Evolutionary conservation across 1,139 yeast species (phyloP), one percentile per base, ranked within the genome.

Genomic region (Lodderomyces orthopsilosis): DNA sequence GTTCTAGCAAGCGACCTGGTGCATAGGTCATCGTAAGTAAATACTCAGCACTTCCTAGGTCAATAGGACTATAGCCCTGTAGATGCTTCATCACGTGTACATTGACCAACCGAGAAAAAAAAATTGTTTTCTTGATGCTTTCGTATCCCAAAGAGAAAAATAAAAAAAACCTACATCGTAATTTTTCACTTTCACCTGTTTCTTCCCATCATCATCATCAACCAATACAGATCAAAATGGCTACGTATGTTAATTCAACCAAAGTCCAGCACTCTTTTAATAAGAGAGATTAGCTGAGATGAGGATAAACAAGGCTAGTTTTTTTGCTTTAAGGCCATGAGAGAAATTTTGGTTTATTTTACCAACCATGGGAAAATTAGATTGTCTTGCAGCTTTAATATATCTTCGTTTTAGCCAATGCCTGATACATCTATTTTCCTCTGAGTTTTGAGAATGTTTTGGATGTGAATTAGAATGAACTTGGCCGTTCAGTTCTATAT

Each of bases 401-500:
- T 53, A 55, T 59, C 57, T 62, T 62, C 54, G 52, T 57, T 51
- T 50, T 56, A 61, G 75, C 75, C 74, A 56, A 70, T 70, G 75
- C 74, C 69, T 68, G 74, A 68, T 65, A 62, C 52, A 66, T 70
- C 76, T 70, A 73, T 65, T 69, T 69, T 70, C 75, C 73, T 70
- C 75, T 70, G 76, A 61, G 74, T 49, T 38, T 43, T 40, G 17
- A 34, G 46, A 48, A 46, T 36, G 44, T 46, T 14, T 9, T 52
- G 55, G 51, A 58, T 62, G 70, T 55, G 68, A 61, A 54, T 46
- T 57, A 50, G 74, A 69, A 70, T 70, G 75, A 68, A 65, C 63
- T 50, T 68, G 70, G 75, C 73, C 46, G 66, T 65, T 70, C 75
- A 68, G 75, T 72, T 69, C 75, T 60, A 54, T 48, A 45, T 53